Base-by-base conservation (phyloP, 495 filamentous ascomycete genomes). In the Aspergillus carlsbadensis region DNA sequence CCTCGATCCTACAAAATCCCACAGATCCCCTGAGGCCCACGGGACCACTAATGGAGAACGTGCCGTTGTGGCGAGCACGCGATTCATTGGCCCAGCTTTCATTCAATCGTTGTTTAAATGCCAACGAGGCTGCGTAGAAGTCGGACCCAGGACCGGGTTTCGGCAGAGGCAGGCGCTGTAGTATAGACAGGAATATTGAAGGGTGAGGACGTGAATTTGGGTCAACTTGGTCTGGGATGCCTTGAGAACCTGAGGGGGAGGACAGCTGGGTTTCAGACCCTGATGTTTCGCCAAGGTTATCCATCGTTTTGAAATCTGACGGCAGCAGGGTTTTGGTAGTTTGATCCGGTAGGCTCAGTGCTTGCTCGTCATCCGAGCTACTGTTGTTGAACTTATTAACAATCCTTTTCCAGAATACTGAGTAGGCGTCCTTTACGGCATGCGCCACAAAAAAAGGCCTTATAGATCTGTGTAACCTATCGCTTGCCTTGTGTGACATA, bases 21-120 rank as follows among this genome's bases (percentile, higher is more conserved):
- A 73, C 81, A 0, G 80, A 65, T 1, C 87, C 84, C 26, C 78
- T 73, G 1, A 93, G 44, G 50, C 87, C 85, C 0, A 95, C 80
- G 2, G 89, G 71, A 0, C 90, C 90, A 17, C 70, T 70, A 18
- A 93, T 74, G 14, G 80, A 66, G 47, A 92, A 80, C 21, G 78
- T 78, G 2, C 90, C 90, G 21, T 85, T 78, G 10, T 81, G 84
- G 34, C 85, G 79, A 22, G 80, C 65, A 18, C 59, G 62, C 20
- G 52, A 49, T 15, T 52, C 48, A 22, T 43, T 59, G 33, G 58
- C 51, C 39, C 48, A 59, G 47, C 69, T 67, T 29, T 82, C 67
- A 10, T 53, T 62, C 15, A 88, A 72, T 24, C 74, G 81, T 22
- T 67, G 54, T 50, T 70, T 78, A 68, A 91, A 90, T 5, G 76